These are phyloP conservation scores for Chrysoporthe deuterocubensis DNA, from an alignment of 2,329 filamentous ascomycete species.

Conservation along the genomic window DNA sequence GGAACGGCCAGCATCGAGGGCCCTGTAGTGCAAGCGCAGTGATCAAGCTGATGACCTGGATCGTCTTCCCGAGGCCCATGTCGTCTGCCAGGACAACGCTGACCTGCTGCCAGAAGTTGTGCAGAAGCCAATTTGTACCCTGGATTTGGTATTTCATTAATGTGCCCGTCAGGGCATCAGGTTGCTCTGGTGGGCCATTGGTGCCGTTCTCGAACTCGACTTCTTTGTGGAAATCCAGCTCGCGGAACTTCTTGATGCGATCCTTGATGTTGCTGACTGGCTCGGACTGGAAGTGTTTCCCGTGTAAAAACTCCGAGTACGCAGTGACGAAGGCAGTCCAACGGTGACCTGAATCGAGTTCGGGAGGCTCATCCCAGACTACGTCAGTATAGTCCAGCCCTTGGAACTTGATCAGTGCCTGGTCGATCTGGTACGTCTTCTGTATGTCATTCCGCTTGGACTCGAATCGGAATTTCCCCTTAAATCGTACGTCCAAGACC, in stretches of 20 bases:
- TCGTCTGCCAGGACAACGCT: conserved; percentile 95
- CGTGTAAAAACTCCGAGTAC: conserved; percentile 84
- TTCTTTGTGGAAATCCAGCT: conserved; percentile 60
- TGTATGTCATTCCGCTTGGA: conserved; percentile 72
- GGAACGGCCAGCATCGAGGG: conserved; percentile 85
- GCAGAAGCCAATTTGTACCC: conserved; percentile 93
- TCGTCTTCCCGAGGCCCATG: conserved; percentile 97
- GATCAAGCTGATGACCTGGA: conserved; percentile 86
- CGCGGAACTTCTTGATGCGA: conserved; percentile 70
- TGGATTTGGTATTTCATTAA: conserved; percentile 94
- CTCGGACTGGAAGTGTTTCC: conserved; percentile 68
- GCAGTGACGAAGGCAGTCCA: conserved; percentile 83
- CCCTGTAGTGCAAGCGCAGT: conserved; percentile 70
- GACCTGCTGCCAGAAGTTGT: conserved; percentile 80
- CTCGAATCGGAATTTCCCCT: conserved; percentile 47
- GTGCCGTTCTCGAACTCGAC: conserved; percentile 60
- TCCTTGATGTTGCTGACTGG: conserved; percentile 64
- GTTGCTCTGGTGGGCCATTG: conserved; percentile 57
- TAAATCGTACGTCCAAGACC: conserved; percentile 78
- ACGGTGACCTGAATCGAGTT: conserved; percentile 62
- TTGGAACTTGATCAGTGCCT: conserved; percentile 87
- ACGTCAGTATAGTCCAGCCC: conserved; percentile 88
- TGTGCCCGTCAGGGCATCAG: conserved; percentile 76
- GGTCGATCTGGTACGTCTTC: conserved; percentile 72
- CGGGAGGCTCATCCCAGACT: conserved; percentile 85